Conservation (phyloP, 805 yeast species). For the Hanseniaspora opuntiae region DNA sequence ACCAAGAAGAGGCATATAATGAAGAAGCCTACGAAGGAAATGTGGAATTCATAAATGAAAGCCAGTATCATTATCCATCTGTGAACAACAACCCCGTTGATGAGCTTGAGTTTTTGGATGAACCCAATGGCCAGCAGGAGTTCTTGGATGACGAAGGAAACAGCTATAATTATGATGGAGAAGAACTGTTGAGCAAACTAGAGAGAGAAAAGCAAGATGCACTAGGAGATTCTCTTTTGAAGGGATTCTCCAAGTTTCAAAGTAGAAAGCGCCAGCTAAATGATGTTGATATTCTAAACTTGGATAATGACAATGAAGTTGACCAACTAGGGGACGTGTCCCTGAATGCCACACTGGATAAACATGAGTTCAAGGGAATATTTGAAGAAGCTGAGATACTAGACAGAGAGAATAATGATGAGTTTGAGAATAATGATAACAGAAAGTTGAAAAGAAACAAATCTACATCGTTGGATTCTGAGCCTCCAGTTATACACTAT, state of each 20-base stretch:
- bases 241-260: constrained; percentile 8
- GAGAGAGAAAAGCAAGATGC: neutral
- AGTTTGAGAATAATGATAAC: neutral
- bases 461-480: constrained; percentile 4
- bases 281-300: neutral
- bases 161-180: constrained; percentile 2
- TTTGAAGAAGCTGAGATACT: constrained; percentile 1
- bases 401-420: neutral
- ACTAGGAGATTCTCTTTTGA: neutral
- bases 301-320: neutral
- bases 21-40: neutral
- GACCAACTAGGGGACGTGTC: neutral
- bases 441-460: neutral
- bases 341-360: neutral
- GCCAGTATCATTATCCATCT: constrained; percentile 2
- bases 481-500: constrained; percentile 3
- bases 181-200: neutral
- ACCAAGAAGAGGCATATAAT: neutral
- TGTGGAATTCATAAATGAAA: neutral
- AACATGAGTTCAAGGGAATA: neutral
- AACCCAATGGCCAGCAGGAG: neutral
- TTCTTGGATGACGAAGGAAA: constrained; percentile 9
- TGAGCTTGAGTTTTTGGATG: constrained; percentile 1
- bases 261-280: neutral
- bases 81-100: neutral